Evolutionary conservation across 108 stramenopile genomes (phyloP), one percentile per base, ranked within the genome.

Genomic region (Fragilariopsis cylindrus): DNA sequence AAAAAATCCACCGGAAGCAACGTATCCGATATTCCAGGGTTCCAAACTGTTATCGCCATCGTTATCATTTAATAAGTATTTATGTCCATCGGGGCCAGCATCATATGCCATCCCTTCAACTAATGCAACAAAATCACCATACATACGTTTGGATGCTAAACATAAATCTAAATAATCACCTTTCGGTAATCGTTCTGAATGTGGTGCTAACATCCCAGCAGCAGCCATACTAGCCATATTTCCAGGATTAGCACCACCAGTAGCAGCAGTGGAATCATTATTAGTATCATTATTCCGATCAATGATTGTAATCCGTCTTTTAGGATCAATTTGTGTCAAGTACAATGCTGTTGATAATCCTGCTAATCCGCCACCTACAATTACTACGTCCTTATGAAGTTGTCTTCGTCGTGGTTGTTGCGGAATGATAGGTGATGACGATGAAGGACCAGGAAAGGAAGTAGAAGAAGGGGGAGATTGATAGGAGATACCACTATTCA

Each of bases 121-220:
- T 30, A 74, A 49, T 56, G 79, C 74, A 1, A 88, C 80, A 85
- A 93, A 98, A 1, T 83, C 84, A 0, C 83, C 73, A 70, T 91
- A 98, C 84, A 89, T 86, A 7, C 76, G 77, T 50, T 90, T 73
- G 71, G 85, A 85, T 5, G 68, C 79, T 76, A 96, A 45, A 82
- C 97, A 98, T 44, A 96, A 73, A 71, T 95, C 87, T 39, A 96
- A 77, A 66, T 93, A 82, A 13, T 88, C 83, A 5, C 97, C 97
- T 19, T 81, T 78, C 9, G 91, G 88, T 62, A 96, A 75, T 15
- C 96, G 93, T 77, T 97, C 96, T 15, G 90, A 79, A 66, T 96
- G 91, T 1, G 96, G 96, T 15, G 96, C 96, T 52, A 93, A 65
- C 92, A 93, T 93, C 13, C 92, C 92, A 57, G 92, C 92, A 13